These are phyloP conservation scores for Otatea glauca DNA, from an alignment of 176 grass and related monocot genomes.

Conservation along the genomic window DNA sequence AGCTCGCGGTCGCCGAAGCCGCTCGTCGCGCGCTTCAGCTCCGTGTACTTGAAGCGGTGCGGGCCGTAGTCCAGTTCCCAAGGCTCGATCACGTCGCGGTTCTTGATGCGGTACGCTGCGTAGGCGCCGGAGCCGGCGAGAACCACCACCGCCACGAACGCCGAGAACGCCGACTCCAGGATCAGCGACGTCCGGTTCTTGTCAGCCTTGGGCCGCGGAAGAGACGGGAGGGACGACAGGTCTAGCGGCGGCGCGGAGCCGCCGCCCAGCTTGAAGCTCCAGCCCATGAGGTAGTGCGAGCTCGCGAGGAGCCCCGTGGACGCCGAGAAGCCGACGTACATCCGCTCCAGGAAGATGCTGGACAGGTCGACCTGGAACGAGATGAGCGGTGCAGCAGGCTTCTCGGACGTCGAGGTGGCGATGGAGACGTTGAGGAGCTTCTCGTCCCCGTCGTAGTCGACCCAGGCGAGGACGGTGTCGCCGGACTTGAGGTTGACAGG, in stretches of 20 bases:
- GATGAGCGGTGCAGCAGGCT: constrained; percentile 62
- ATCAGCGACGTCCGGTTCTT: constrained; percentile 49
- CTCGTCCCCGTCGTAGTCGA: constrained; percentile 72
- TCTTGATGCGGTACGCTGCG: constrained; percentile 57
- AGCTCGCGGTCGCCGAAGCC: constrained; percentile 79
- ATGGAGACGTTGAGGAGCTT: constrained; percentile 60
- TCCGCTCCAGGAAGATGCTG: constrained; percentile 50
- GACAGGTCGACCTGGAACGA: constrained; percentile 65
- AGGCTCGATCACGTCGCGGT: constrained; percentile 71
- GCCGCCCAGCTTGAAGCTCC: constrained; percentile 74
- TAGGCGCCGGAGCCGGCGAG: constrained; percentile 36
- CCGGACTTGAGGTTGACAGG: constrained; percentile 74
- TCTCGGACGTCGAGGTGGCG: neutral
- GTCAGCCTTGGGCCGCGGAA: constrained; percentile 37
- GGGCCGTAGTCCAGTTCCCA: constrained; percentile 86
- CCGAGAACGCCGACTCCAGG: constrained; percentile 53
- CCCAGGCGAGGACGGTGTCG: constrained; percentile 60
- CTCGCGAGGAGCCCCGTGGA: constrained; percentile 90
- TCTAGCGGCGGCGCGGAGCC: constrained; percentile 52
- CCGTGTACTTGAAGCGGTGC: constrained; percentile 69
- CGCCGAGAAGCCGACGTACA: constrained; percentile 88
- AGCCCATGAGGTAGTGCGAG: constrained; percentile 86
- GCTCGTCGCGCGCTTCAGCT: constrained; percentile 70
- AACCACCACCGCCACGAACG: constrained; percentile 53
- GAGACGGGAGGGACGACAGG: constrained; percentile 58